Percentiles rank a stretch among this genome's conserved stretches.
These are phyloP conservation scores for Fusarium illudens DNA, from an alignment of 2,329 filamentous ascomycete species.

Conservation along the genomic window DNA sequence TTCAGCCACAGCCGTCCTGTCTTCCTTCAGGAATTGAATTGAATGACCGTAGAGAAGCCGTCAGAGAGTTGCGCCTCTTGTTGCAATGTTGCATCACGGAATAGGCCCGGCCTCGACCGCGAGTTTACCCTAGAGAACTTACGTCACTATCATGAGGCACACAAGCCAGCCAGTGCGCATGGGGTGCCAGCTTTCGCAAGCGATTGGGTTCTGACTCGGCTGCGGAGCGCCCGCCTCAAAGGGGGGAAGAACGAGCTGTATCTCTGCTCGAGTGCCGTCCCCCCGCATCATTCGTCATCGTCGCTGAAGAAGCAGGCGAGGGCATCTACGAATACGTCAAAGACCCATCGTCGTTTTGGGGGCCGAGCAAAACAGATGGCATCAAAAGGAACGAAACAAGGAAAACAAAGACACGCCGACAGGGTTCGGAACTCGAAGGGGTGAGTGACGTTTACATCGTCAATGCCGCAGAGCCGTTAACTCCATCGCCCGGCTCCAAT, in stretches of 20 bases:
- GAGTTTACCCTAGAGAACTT: not conserved
- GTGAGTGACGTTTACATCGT: constrained; percentile 21
- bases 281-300: not conserved
- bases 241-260: too few species aligned
- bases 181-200: not conserved
- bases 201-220: constrained; percentile 36
- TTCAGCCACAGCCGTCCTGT: not conserved
- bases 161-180: not conserved
- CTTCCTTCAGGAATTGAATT: too few species aligned
- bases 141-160: constrained; percentile 27
- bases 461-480: constrained; percentile 19
- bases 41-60: not conserved
- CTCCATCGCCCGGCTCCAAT: constrained; percentile 10
- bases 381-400: not conserved
- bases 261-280: not conserved
- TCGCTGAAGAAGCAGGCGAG: not conserved
- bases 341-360: constrained; percentile 4
- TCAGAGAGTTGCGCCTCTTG: constrained; percentile 8
- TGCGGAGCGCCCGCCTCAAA: constrained; percentile 24
- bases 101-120: not conserved
- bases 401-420: constrained; percentile 8
- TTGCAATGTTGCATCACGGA: constrained; percentile 32
- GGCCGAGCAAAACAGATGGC: constrained; percentile 17
- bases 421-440: constrained; percentile 13
- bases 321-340: not conserved